A percentile compares a stretch with the other conserved stretches of the same genome.
Conservation (phyloP, 192 early-diverging fungal genomes). For the Podila verticillata region DNA sequence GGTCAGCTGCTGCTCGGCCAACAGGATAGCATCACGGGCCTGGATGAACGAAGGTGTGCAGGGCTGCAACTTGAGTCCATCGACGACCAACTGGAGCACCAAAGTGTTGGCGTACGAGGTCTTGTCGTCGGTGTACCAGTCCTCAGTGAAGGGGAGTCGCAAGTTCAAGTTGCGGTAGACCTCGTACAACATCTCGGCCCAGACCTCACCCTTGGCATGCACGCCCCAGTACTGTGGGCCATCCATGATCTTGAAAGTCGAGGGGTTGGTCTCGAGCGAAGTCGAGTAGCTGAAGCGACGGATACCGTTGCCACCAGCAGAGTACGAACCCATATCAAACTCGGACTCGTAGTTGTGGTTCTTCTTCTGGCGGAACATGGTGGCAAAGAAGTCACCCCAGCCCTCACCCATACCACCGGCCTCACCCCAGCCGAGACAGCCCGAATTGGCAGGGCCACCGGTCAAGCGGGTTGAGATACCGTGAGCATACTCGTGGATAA, state of each 20-base stretch:
- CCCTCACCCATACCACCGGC: slow-evolving; percentile 95
- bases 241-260: slow-evolving; percentile 80
- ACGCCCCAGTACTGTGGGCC: slow-evolving; percentile 91
- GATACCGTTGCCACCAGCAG: slow-evolving; percentile 89
- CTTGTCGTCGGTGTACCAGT: slow-evolving; percentile 62
- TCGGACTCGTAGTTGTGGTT: slow-evolving; percentile 64
- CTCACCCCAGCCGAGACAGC: slow-evolving; percentile 90
- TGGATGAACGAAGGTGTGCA: slow-evolving; percentile 78
- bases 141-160: slow-evolving; percentile 60
- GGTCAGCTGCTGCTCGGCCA: slow-evolving; percentile 71
- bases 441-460: slow-evolving; percentile 90
- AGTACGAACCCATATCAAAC: slow-evolving; percentile 85
- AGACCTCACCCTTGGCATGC: slow-evolving; percentile 93
- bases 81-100: slow-evolving; percentile 74
- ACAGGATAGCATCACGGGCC: slow-evolving; percentile 78
- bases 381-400: slow-evolving; percentile 94
- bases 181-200: slow-evolving; percentile 94
- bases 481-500: slow-evolving; percentile 95
- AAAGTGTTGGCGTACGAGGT: slow-evolving; percentile 73
- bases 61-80: slow-evolving; percentile 82
- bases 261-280: slow-evolving; percentile 76
- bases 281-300: slow-evolving; percentile 89
- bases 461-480: slow-evolving; percentile 93
- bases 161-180: slow-evolving; percentile 79
- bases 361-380: slow-evolving; percentile 73